Evolutionary conservation across 805 yeast species (phyloP).

Genomic region (Candida tallmaniae): DNA sequence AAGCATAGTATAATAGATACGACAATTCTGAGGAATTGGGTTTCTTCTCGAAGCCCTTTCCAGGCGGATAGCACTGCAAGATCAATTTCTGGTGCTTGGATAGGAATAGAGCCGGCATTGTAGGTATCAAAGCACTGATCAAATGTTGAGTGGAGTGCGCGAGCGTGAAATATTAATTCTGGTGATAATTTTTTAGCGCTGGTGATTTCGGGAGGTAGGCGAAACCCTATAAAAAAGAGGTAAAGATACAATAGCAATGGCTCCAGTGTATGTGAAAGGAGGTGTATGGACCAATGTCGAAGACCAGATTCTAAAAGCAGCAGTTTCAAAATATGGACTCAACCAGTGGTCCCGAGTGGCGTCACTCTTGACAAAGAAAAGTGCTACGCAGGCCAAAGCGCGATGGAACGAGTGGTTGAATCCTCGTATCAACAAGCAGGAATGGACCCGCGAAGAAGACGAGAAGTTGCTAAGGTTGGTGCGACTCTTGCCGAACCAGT

Average conservation of each 20-base stretch:
- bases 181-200: too few relatives aligned
- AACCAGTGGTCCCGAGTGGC: constrained; percentile 95
- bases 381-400: constrained; percentile 88
- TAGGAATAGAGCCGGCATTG: constrained; percentile 6
- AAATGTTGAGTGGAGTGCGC: too few relatives aligned
- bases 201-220: too few relatives aligned
- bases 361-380: constrained; percentile 76
- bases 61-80: constrained; percentile 89
- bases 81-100: constrained; percentile 90
- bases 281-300: constrained; percentile 85
- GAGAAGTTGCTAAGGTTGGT: constrained; percentile 62
- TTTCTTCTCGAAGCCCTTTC: constrained; percentile 78
- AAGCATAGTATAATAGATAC: constrained; percentile 82
- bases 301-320: constrained; percentile 86
- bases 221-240: too few relatives aligned
- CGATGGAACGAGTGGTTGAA: constrained; percentile 88
- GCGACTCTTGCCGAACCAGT: constrained; percentile 78
- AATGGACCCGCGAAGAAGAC: constrained; percentile 79
- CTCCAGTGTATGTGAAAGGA: constrained; percentile 72
- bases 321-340: constrained; percentile 87
- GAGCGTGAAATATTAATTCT: too few relatives aligned
- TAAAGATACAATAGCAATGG: constrained; percentile 27
- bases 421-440: constrained; percentile 60
- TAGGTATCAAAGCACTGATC: too few relatives aligned
- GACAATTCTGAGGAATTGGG: constrained; percentile 92